A percentile compares a stretch with the other conserved stretches of the same genome.
Evolutionary conservation across 163 green algal genomes (phyloP).

Genomic region (Chloroidium sp.): DNA sequence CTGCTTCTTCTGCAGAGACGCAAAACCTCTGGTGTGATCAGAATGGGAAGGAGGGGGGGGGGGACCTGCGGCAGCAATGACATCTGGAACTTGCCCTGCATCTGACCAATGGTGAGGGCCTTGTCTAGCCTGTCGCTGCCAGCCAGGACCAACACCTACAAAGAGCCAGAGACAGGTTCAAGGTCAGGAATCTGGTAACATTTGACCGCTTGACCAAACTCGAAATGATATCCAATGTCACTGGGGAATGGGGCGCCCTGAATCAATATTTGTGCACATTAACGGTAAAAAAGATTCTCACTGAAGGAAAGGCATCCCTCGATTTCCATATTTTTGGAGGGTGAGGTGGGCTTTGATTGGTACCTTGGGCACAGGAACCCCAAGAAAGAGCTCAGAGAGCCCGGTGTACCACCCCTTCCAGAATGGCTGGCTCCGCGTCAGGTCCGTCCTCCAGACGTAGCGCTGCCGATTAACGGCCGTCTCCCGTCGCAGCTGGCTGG

Average conservation of each 20-base stretch:
- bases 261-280: too few species aligned
- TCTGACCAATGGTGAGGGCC: slow-evolving; percentile 86
- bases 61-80: slow-evolving; percentile 66
- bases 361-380: slow-evolving; percentile 37
- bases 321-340: too few species aligned
- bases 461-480: slow-evolving; percentile 1
- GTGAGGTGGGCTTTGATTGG: too few species aligned
- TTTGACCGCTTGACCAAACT: too few species aligned
- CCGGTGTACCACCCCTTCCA: slow-evolving; percentile 74
- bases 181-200: too few species aligned
- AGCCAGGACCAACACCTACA: slow-evolving; percentile 62
- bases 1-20: too few species aligned
- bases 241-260: too few species aligned
- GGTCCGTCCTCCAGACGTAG: slow-evolving; percentile 65
- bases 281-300: too few species aligned
- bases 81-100: slow-evolving; percentile 94
- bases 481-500: slow-evolving; percentile 44
- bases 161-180: too few species aligned
- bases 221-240: too few species aligned
- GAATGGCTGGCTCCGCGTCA: slow-evolving; percentile 51
- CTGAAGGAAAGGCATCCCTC: too few species aligned
- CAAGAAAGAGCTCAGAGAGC: slow-evolving; percentile 69
- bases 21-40: background rate
- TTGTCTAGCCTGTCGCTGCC: slow-evolving; percentile 82
- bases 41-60: background rate